These are phyloP conservation scores for Murraya paniculata DNA, from an alignment of 345 rosid species.

Conservation along the genomic window DNA sequence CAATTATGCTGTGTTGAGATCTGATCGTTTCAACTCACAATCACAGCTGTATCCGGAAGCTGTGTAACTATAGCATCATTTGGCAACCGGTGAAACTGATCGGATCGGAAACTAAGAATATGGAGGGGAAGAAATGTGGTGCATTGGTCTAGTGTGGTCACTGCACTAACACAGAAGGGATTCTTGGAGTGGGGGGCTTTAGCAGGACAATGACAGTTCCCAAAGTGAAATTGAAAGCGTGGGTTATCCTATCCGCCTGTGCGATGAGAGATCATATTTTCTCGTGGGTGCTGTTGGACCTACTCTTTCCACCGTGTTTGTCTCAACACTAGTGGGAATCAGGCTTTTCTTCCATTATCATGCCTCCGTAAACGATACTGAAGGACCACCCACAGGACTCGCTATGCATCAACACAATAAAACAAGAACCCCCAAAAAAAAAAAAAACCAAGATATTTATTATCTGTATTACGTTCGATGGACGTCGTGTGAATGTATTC, in stretches of 20 bases:
- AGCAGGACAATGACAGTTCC: not conserved
- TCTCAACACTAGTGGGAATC: not conserved
- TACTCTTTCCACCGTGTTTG: slow-evolving; percentile 4
- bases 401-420: not conserved
- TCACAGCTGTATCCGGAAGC: too few relatives aligned
- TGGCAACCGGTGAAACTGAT: too few relatives aligned
- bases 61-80: too few relatives aligned
- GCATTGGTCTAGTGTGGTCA: not conserved
- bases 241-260: not conserved
- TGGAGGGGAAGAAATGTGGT: not conserved
- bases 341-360: slow-evolving; percentile 6
- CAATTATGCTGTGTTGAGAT: too few relatives aligned
- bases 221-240: not conserved
- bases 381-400: slow-evolving; percentile 19
- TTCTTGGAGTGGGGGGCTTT: not conserved
- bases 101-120: too few relatives aligned
- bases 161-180: not conserved
- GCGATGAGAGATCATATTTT: not conserved
- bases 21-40: too few relatives aligned
- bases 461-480: not conserved
- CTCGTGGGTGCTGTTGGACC: not conserved
- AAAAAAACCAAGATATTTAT: not conserved
- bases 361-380: not conserved
- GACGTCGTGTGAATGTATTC: slow-evolving; percentile 11
- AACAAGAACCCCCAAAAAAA: too few relatives aligned